These are phyloP conservation scores for Alternaria incomplexa DNA, from an alignment of 2,329 filamentous ascomycete genomes.

Conservation along the genomic window DNA sequence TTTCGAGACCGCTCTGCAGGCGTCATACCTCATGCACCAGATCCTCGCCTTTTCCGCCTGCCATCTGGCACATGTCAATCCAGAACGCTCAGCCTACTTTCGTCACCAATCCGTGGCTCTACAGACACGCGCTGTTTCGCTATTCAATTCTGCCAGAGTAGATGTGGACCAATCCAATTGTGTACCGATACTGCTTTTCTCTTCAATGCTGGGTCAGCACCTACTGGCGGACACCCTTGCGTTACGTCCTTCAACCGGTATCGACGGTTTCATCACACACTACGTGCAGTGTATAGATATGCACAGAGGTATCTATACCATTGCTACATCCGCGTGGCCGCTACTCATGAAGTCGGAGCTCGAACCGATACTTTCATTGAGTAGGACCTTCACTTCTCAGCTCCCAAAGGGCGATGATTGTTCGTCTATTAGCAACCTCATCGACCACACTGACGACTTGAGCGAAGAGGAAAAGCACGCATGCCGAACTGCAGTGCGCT, in stretches of 20 bases:
- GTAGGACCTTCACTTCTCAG: constrained; percentile 22
- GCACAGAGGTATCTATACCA: constrained; percentile 24
- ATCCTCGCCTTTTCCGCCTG: constrained; percentile 48
- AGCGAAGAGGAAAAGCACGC: constrained; percentile 24
- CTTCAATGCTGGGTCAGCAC: constrained; percentile 44
- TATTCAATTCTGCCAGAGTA: constrained; percentile 25
- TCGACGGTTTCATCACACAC: constrained; percentile 36
- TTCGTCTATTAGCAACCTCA: constrained; percentile 16
- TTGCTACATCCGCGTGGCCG: constrained; percentile 31
- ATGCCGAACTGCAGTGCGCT: constrained; percentile 33
- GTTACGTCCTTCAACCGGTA: constrained; percentile 17
- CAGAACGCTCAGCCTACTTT: constrained; percentile 22
- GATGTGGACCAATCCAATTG: constrained; percentile 38
- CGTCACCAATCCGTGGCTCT: constrained; percentile 29
- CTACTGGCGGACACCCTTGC: constrained; percentile 45
- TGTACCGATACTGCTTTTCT: constrained; percentile 44
- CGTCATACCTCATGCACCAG: constrained; percentile 47
- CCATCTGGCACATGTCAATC: constrained; percentile 40
- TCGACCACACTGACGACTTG: constrained; percentile 21
- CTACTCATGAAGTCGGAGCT: constrained; percentile 34
- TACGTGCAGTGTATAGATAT: constrained; percentile 38
- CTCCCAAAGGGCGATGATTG: constrained; percentile 31
- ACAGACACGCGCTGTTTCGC: constrained; percentile 42
- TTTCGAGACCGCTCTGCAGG: constrained; percentile 28
- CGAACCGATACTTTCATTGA: constrained; percentile 27